Base-by-base conservation (phyloP, 2,329 filamentous ascomycete genomes). In the Colletotrichum gigasporum region DNA sequence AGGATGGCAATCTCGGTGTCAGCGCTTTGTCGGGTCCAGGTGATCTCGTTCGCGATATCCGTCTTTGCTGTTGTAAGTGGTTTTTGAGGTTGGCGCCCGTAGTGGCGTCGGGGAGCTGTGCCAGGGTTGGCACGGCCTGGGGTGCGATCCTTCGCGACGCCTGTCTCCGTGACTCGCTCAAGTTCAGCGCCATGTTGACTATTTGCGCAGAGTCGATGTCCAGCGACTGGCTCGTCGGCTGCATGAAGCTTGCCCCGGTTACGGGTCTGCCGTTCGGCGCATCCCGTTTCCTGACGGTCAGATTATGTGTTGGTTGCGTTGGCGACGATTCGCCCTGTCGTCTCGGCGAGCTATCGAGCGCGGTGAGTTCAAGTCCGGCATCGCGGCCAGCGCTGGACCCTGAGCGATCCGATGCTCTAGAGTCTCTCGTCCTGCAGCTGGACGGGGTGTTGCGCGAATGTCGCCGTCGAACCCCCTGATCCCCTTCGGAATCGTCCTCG, bases 151-250 rank as follows among this genome's bases (percentile, higher is more conserved):
- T 85, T 76, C 82, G 86, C 75, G 80, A 87, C 66, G 82, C 91
- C 78, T 84, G 84, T 72, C 88, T 87, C 68, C 89, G 87, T 72
- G 90, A 92, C 76, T 97, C 93, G 79, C 92, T 97, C 51, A 98
- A 79, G 68, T 91, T 96, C 70, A 98, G 79, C 2, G 95, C 95
- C 86, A 98, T 92, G 72, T 94, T 94, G 41, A 98, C 93, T 68
- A 98, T 96, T 76, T 97, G 92, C 4, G 91, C 88, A 7, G 94
- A 91, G 72, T 97, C 94, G 64, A 91, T 84, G 70, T 93, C 88
- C 18, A 91, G 74, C 5, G 76, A 70, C 18, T 55, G 12, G 73
- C 67, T 45, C 67, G 67, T 30, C 60, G 70, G 69, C 35, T 48
- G 65, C 34, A 3, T 66, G 59, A 39, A 65, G 68, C 54, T 67